These are phyloP conservation scores for Perilla frutescens DNA, from an alignment of 257 asterid species.

Conservation along the genomic window DNA sequence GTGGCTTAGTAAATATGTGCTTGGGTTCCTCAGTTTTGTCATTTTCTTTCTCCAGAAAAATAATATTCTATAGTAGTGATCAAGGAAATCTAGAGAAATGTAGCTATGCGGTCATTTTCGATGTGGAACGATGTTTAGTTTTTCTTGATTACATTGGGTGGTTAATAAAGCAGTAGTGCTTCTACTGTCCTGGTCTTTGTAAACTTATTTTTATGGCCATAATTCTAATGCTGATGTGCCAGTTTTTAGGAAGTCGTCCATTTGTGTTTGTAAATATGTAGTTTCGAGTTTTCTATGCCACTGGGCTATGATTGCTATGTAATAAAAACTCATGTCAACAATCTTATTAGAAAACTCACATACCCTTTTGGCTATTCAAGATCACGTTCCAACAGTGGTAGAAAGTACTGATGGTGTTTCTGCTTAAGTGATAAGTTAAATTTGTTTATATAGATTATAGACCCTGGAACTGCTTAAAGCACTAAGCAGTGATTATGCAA, in stretches of 20 bases:
- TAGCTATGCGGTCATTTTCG: background rate
- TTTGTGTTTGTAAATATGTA: background rate
- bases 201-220: background rate
- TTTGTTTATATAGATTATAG: no score
- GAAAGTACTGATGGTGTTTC: no score
- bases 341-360: no score
- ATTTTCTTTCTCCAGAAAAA: background rate
- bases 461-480: background rate
- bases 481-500: background rate
- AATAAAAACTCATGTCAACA: no score
- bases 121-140: background rate
- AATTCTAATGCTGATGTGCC: background rate
- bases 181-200: background rate
- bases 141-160: background rate
- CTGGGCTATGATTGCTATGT: background rate
- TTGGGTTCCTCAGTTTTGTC: background rate
- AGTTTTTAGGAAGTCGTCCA: background rate
- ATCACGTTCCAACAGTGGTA: no score
- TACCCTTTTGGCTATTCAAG: background rate
- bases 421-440: no score
- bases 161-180: conserved; percentile 6
- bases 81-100: no score
- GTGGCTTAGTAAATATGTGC: background rate
- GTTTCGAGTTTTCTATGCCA: background rate
- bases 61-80: background rate